Base-by-base conservation (phyloP, 306 rosid genomes). In the Lathyrus oleraceus region DNA sequence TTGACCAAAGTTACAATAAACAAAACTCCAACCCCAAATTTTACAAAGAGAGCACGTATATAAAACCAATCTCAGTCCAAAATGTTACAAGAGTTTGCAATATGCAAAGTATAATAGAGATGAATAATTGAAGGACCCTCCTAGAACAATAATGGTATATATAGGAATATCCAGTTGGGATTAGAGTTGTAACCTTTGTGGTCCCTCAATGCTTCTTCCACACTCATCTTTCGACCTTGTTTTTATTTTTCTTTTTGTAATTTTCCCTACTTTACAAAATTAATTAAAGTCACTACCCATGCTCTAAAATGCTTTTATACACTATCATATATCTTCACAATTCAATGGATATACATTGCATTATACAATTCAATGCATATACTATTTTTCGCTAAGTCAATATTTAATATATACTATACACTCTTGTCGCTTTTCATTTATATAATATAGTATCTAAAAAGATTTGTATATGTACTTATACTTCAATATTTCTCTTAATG, bases 101-200 rank as follows among this genome's bases (percentile, higher is more conserved):
- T 7, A 35, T 35, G 52, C 28, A 51, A 51, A 51, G 19, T 23
- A 25, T 44, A 71, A 23, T 58, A 71, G 12, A 58, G 38, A 1
- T 72, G 76, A 80, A 83, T 78, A 39, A 78, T 79, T 78, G 77
- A 69, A 0, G 69, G 70, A 61, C 57, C 25, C 27, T 6, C 80
- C 60, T 39, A 69, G 75, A 79, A 61, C 56, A 79, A 79, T 20
- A 71, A 72, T 76, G 36, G 61, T 27, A 30, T 44, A 51, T 27
- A 30, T 44, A 51, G 70, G 88, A 86, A 86, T 86, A 79, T 86
- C 88, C 83, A 79, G 67, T 79, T 71, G 71, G 85, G 80, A 84
- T 82, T 77, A 66, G 53, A 61, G 36, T 44, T 32, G 43, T 79
- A 60, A 71, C 72, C 61, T 79, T 30, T 49, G 84, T 73, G 91